A percentile compares a stretch with the other conserved stretches of the same genome.
Evolutionary conservation across 106 monocot genomes (phyloP).

Genomic region (Hemerocallis citrina): DNA sequence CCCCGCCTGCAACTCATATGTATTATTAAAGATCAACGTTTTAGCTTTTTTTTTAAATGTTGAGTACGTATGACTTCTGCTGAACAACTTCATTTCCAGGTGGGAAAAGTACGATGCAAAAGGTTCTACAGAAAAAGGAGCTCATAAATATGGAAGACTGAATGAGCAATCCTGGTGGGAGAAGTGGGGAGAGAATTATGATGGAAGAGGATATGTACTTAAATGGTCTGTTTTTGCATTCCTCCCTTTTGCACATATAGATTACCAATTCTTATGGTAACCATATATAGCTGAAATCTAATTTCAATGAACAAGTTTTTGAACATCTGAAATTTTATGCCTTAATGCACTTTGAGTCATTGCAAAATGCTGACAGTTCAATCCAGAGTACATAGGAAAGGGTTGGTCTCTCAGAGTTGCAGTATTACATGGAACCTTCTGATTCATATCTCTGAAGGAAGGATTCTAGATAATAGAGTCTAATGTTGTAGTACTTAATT

Average conservation of each 20-base stretch:
- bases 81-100: slow-evolving; percentile 27
- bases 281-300: not conserved
- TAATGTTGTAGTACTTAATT: not conserved
- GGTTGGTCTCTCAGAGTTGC: not conserved
- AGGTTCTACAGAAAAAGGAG: slow-evolving; percentile 93
- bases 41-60: too few species aligned
- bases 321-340: not conserved
- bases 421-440: too few species aligned
- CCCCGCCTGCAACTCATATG: not conserved
- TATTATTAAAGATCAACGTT: too few species aligned
- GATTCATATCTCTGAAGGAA: too few species aligned
- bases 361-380: not conserved
- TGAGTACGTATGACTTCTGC: not conserved
- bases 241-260: not conserved
- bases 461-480: too few species aligned
- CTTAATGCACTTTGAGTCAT: not conserved
- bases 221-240: slow-evolving; percentile 70
- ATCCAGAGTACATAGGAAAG: not conserved
- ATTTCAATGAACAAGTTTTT: not conserved
- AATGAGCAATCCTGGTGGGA: slow-evolving; percentile 99
- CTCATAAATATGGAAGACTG: slow-evolving; percentile 86
- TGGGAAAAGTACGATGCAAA: slow-evolving; percentile 99
- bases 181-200: slow-evolving; percentile 98
- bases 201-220: slow-evolving; percentile 87
- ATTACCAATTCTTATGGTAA: not conserved